A percentile compares a stretch with the other conserved stretches of the same genome.
Evolutionary conservation across 306 rosid genomes (phyloP).

Genomic region (Lathyrus sativus): DNA sequence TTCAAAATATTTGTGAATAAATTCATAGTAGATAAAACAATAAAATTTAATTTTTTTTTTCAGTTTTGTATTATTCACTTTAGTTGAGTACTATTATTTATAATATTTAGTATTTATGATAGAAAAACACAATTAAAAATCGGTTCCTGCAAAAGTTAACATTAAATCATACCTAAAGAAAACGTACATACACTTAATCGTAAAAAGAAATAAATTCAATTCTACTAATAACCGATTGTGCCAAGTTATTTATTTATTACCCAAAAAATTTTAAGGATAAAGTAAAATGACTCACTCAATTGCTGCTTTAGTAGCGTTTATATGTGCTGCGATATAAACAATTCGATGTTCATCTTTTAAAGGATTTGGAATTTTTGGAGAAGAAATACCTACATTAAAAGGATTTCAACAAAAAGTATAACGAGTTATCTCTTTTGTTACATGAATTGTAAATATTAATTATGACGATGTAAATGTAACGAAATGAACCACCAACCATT

Average conservation of each 20-base stretch:
- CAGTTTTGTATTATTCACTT: too few species aligned
- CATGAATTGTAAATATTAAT: not conserved
- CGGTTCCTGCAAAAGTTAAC: too few species aligned
- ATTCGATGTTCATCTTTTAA: not conserved
- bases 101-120: too few species aligned
- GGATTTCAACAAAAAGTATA: not conserved
- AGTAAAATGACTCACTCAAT: not conserved
- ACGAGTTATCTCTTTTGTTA: not conserved
- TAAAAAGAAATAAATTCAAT: not conserved
- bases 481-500: conserved; percentile 34
- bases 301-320: conserved; percentile 9
- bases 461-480: not conserved
- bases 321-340: not conserved
- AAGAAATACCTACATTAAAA: not conserved
- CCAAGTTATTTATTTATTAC: not conserved
- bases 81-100: too few species aligned
- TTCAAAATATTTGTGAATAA: too few species aligned
- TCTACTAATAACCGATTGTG: not conserved
- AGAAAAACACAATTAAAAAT: too few species aligned
- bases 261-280: too few species aligned
- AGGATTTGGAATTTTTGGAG: not conserved
- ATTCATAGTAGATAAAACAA: too few species aligned
- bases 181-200: too few species aligned
- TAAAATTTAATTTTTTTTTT: too few species aligned
- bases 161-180: too few species aligned